Evolutionary conservation across 1,284 basidiomycete genomes (phyloP), one percentile per base, ranked within the genome.

Genomic region (Cystobasidium slooffiae): DNA sequence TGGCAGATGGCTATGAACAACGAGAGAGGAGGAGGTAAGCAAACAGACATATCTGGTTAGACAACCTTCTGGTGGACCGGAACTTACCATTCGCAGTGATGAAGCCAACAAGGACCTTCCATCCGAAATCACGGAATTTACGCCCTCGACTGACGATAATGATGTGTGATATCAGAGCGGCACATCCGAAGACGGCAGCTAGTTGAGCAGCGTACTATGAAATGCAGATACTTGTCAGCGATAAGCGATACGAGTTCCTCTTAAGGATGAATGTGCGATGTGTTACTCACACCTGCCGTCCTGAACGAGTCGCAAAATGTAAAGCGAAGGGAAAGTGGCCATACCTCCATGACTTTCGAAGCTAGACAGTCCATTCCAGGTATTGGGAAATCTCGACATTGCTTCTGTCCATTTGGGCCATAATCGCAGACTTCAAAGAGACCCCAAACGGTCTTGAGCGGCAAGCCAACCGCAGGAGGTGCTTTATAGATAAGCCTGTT

Each of bases 121-220:
- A 68, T 46, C 66, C 66, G 47, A 56, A 59, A 31, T 68, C 55
- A 44, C 66, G 52, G 66, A 68, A 68, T 37, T 68, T 56, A 3
- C 66, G 51, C 7, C 66, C 66, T 44, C 66, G 37, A 41, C 66
- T 68, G 41, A 68, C 66, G 44, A 68, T 68, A 3, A 68, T 68
- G 24, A 68, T 59, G 31, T 68, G 66, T 39, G 44, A 46, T 20
- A 68, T 56, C n/a, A 68, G 24, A 31, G 66, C 66, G 18, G 66
- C 66, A 39, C 66, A 68, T 58, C 66, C 66, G 24, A 68, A 68
- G 66, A 68, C 66, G 16, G 66, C 66, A n/a, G 66, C 66, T 9
- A 68, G 66, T 53, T 68, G 66, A 46, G 66, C 55, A 1, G 55
- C 52, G 22, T 68, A 68, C 66, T 68, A 16, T 14, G 39, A 10